Percentiles rank a stretch among this genome's conserved stretches.
phyloP scores from a whole-genome alignment of 495 filamentous ascomycete species.

The Hypoxylon lienhwacheense region DNA sequence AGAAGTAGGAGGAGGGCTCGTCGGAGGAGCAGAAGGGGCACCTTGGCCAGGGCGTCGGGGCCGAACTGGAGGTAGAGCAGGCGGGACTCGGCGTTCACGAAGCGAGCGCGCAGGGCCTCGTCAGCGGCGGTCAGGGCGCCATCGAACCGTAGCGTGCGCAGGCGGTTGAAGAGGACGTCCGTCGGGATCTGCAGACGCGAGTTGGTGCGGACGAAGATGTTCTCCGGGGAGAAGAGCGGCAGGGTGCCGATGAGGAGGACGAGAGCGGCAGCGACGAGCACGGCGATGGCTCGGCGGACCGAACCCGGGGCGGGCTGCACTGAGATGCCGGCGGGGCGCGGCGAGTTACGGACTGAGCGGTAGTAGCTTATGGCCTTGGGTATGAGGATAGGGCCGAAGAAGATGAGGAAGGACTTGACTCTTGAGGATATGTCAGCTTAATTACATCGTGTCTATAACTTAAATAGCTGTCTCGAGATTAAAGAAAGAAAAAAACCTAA shows the following conservation, averaged over 20 bases:
- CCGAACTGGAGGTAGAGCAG: slow-evolving; percentile 84
- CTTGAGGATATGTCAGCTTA: slow-evolving; percentile 44
- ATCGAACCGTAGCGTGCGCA: slow-evolving; percentile 67
- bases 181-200: slow-evolving; percentile 82
- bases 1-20: slow-evolving; percentile 69
- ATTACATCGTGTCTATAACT: no score
- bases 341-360: slow-evolving; percentile 57
- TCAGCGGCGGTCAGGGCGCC: slow-evolving; percentile 65
- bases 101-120: slow-evolving; percentile 62
- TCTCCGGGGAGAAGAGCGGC: slow-evolving; percentile 71
- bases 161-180: slow-evolving; percentile 82
- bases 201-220: slow-evolving; percentile 76
- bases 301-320: slow-evolving; percentile 61
- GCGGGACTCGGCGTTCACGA: slow-evolving; percentile 69
- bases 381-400: slow-evolving; percentile 84
- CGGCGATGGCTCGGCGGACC: slow-evolving; percentile 55
- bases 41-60: slow-evolving; percentile 63
- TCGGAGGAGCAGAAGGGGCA: slow-evolving; percentile 86
- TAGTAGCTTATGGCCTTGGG: slow-evolving; percentile 73
- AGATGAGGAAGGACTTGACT: slow-evolving; percentile 75
- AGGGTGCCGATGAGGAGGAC: slow-evolving; percentile 65
- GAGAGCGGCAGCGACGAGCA: slow-evolving; percentile 61
- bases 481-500: not conserved
- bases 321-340: slow-evolving; percentile 51
- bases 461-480: not conserved